Evolutionary conservation across 257 asterid species (phyloP).

Genomic region (Dorcoceras hygrometricum): DNA sequence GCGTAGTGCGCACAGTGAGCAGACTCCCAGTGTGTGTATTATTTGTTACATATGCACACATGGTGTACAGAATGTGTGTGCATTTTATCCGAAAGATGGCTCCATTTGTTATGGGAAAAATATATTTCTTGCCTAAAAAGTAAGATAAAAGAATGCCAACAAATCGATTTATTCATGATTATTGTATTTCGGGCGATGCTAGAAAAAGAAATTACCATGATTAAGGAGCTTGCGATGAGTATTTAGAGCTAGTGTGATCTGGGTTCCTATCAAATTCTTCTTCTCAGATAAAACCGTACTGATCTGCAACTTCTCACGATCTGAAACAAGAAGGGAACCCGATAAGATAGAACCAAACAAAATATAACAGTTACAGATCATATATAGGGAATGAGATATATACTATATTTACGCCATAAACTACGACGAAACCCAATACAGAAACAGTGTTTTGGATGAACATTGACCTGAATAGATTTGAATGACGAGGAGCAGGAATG

Average conservation of each 20-base stretch:
- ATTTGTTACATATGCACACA: background rate
- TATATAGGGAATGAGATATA: background rate
- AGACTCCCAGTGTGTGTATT: slow-evolving; percentile 27
- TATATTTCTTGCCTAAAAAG: background rate
- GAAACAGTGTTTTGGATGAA: background rate
- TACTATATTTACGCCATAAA: too few species aligned
- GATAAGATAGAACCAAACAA: slow-evolving; percentile 1
- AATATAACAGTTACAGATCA: background rate
- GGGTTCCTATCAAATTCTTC: slow-evolving; percentile 13
- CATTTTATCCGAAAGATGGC: slow-evolving; percentile 26
- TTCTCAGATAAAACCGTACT: slow-evolving; percentile 16
- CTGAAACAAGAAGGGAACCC: slow-evolving; percentile 22
- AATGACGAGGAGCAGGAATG: slow-evolving; percentile 28
- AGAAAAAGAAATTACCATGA: slow-evolving; percentile 27
- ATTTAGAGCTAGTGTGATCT: slow-evolving; percentile 5
- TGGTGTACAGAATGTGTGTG: slow-evolving; percentile 23
- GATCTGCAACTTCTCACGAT: slow-evolving; percentile 15
- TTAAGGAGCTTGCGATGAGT: slow-evolving; percentile 45
- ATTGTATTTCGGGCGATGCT: background rate
- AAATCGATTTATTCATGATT: background rate
- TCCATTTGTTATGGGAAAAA: background rate
- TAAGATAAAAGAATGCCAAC: background rate
- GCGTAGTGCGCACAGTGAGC: slow-evolving; percentile 36
- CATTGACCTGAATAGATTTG: slow-evolving; percentile 35
- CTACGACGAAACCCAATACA: background rate